Percentiles rank a stretch among this genome's conserved stretches.
These are phyloP conservation scores for Colletotrichum sp. DNA, from an alignment of 2,329 filamentous ascomycete genomes.

Conservation along the genomic window DNA sequence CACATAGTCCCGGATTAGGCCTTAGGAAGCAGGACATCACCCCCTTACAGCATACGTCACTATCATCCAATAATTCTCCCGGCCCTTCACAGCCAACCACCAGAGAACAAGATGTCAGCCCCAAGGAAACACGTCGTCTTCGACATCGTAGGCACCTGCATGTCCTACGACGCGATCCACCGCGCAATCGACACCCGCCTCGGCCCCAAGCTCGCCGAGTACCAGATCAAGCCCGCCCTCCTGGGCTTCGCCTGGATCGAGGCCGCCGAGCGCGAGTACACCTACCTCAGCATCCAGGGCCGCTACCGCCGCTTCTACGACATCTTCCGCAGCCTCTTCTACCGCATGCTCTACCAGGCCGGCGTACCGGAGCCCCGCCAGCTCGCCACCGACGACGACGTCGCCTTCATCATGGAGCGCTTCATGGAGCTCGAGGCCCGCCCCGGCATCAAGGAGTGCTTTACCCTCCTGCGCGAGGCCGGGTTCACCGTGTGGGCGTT, in stretches of 20 bases:
- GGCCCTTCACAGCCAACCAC: background rate
- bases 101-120: background rate
- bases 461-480: slow-evolving; percentile 43
- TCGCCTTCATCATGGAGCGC: slow-evolving; percentile 39
- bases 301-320: slow-evolving; percentile 46
- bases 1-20: background rate
- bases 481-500: slow-evolving; percentile 60
- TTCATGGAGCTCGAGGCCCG: slow-evolving; percentile 42
- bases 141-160: slow-evolving; percentile 57
- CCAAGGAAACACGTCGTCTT: slow-evolving; percentile 49
- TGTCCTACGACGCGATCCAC: slow-evolving; percentile 49
- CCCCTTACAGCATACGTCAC: background rate
- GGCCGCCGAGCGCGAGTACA: slow-evolving; percentile 53
- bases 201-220: slow-evolving; percentile 40
- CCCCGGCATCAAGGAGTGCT: slow-evolving; percentile 43
- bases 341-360: slow-evolving; percentile 48
- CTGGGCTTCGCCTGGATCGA: slow-evolving; percentile 54
- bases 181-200: slow-evolving; percentile 43
- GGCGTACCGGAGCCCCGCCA: slow-evolving; percentile 46
- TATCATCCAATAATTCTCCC: background rate
- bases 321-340: slow-evolving; percentile 50
- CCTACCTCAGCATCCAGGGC: slow-evolving; percentile 48
- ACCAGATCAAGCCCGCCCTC: slow-evolving; percentile 43
- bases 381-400: slow-evolving; percentile 47
- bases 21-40: background rate